phyloP scores from a whole-genome alignment of 768 basidiomycete genomes.

The Rhodotorula toruloides region DNA sequence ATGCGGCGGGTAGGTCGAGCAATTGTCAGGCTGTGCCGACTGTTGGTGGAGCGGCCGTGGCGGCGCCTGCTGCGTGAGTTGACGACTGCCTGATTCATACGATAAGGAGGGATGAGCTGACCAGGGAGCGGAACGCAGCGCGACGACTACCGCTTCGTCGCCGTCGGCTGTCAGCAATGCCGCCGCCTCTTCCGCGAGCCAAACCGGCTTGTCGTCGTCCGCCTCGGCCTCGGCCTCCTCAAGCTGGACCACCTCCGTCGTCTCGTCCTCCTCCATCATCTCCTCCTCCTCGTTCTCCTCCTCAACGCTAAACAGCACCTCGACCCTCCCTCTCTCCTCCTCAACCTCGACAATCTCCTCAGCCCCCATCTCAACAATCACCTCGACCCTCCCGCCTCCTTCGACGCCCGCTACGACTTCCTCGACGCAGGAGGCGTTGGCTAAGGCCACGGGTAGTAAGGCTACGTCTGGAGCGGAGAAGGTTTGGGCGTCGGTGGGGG shows the following conservation, averaged over 20 bases:
- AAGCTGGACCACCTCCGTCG: conserved; percentile 43
- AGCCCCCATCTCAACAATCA: background rate
- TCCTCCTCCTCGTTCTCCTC: background rate
- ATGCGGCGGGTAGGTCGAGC: conserved; percentile 57
- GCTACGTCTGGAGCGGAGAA: no score
- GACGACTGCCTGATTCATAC: conserved; percentile 26
- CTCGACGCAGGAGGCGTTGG: no score
- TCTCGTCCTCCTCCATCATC: background rate
- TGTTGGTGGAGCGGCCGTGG: conserved; percentile 51
- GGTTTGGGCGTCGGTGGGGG: no score
- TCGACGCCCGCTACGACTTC: conserved; percentile 44
- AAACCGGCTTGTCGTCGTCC: background rate
- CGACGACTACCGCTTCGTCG: conserved; percentile 7
- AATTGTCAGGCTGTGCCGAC: conserved; percentile 56
- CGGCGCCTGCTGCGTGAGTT: conserved; percentile 39
- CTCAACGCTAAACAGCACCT: no score
- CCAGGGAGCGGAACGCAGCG: background rate
- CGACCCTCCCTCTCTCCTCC: no score
- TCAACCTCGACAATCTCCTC: background rate
- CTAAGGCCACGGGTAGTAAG: no score
- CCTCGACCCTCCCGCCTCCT: conserved; percentile 38
- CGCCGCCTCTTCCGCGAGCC: no score
- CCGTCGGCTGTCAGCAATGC: conserved; percentile 8
- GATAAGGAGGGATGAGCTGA: background rate
- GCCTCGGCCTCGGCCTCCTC: conserved; percentile 7